phyloP scores from a whole-genome alignment of 257 asterid species.

The Solanum tarapatanum region DNA sequence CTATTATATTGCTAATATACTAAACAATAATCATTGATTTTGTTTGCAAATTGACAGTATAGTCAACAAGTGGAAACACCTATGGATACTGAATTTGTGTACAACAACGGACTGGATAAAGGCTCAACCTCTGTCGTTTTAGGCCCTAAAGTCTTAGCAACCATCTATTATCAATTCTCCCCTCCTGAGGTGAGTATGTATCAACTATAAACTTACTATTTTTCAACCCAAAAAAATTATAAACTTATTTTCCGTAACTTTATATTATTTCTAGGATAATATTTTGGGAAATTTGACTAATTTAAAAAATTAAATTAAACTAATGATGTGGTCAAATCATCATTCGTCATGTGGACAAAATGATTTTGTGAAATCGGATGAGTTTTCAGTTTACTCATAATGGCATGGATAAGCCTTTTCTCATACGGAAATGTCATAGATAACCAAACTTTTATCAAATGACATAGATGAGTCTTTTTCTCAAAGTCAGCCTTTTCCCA shows the following conservation, averaged over 20 bases:
- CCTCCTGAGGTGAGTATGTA: slow-evolving; percentile 28
- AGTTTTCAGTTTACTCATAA: too few relatives aligned
- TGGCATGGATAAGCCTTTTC: too few relatives aligned
- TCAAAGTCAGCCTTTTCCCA: too few relatives aligned
- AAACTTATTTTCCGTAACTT: background rate
- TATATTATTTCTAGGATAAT: background rate
- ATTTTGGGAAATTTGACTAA: too few relatives aligned
- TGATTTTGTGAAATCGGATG: too few relatives aligned
- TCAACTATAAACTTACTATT: background rate
- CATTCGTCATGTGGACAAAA: too few relatives aligned
- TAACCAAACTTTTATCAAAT: too few relatives aligned
- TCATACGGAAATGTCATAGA: too few relatives aligned
- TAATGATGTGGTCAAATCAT: too few relatives aligned
- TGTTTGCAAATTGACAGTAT: background rate
- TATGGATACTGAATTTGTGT: slow-evolving; percentile 13
- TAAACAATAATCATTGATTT: background rate
- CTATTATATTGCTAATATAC: background rate
- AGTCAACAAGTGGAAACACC: slow-evolving; percentile 4
- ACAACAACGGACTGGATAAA: slow-evolving; percentile 10
- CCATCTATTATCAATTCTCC: slow-evolving; percentile 22
- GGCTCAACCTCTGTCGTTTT: slow-evolving; percentile 20
- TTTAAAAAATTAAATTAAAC: too few relatives aligned
- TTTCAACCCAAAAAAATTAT: background rate
- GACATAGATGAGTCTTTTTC: too few relatives aligned
- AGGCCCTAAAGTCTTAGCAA: slow-evolving; percentile 24